Percentiles rank a stretch among this genome's conserved stretches.
Evolutionary conservation across 768 basidiomycete species (phyloP).

Genomic region (Kwoniella shandongensis): DNA sequence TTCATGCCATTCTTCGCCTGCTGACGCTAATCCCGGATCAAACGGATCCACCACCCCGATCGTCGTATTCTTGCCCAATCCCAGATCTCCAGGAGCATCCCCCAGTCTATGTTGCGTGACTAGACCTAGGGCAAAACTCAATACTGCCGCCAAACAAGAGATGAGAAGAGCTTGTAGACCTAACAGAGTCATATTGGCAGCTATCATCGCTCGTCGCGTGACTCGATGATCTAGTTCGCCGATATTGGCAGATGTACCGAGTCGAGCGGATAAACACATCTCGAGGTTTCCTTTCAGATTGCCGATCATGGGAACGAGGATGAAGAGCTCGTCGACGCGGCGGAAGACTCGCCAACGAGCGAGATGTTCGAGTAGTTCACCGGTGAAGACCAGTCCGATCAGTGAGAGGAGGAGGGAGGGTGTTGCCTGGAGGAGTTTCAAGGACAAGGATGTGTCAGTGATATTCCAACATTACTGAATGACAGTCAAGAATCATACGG

Average conservation of each 20-base stretch:
- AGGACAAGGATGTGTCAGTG: background rate
- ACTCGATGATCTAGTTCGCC: constrained; percentile 78
- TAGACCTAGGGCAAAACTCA: constrained; percentile 71
- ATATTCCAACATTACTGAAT: background rate
- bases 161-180: constrained; percentile 92
- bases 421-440: constrained; percentile 67
- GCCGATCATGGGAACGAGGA: constrained; percentile 84
- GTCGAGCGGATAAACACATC: constrained; percentile 94
- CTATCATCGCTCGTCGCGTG: constrained; percentile 65
- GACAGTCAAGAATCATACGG: background rate
- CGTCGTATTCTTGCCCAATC: constrained; percentile 15
- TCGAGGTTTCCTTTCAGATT: constrained; percentile 97
- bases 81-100: constrained; percentile 21
- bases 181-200: constrained; percentile 79
- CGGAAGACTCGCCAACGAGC: constrained; percentile 91
- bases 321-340: constrained; percentile 89
- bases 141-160: constrained; percentile 76
- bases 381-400: constrained; percentile 81
- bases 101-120: constrained; percentile 51
- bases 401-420: constrained; percentile 84
- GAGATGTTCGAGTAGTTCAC: constrained; percentile 81
- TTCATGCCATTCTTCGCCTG: constrained; percentile 43
- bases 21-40: constrained; percentile 36
- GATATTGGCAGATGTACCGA: constrained; percentile 91
- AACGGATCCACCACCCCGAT: constrained; percentile 4